Evolutionary conservation across 2,329 filamentous ascomycete species (phyloP), one percentile per base, ranked within the genome.

Genomic region (Chrysoporthe deuterocubensis): DNA sequence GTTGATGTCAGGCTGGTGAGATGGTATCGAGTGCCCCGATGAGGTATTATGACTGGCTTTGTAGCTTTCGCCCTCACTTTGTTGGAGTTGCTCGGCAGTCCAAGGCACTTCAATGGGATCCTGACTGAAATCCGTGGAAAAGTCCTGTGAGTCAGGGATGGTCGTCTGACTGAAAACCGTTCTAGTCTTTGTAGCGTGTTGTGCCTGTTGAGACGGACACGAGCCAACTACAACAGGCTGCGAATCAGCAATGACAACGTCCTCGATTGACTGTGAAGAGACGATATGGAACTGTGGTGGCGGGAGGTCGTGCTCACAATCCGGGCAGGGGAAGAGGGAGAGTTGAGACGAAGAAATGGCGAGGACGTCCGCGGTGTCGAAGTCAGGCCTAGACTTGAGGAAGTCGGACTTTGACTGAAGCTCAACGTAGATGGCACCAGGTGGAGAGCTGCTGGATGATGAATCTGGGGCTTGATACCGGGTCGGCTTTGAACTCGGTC

Each of bases 141-240:
- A 57, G 44, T 80, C 81, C 68, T 83, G 81, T 0, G 82, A 84
- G 68, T 84, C 82, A 0, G 81, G 81, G 34, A 84, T 80, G 3
- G 79, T 82, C 37, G 71, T 71, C 64, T 77, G 75, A 66, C 77
- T 81, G 48, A 76, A 32, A 8, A 4, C 34, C 40, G 32, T 1
- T 37, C 18, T 34, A 11, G 43, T 43, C 67, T 37, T 75, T 71
- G 26, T 42, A 57, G 8, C 18, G 26, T 34, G 48, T 26, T 26
- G 32, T n/a, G 43, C 26, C 54, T 65, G 58, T n/a, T 40, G 54
- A 18, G 40, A 16, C 18, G 34, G 42, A 11, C 9, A 8, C 18
- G 40, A 40, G 1, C 57, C 66, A 48, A 44, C 52, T 11, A 60
- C 5, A 26, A 21, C 14, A 46, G 68, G 60, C 46, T 70, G 68